Evolutionary conservation across 2,329 filamentous ascomycete species (phyloP), one percentile per base, ranked within the genome.

Genomic region (Rhexocercosporidium sp.): DNA sequence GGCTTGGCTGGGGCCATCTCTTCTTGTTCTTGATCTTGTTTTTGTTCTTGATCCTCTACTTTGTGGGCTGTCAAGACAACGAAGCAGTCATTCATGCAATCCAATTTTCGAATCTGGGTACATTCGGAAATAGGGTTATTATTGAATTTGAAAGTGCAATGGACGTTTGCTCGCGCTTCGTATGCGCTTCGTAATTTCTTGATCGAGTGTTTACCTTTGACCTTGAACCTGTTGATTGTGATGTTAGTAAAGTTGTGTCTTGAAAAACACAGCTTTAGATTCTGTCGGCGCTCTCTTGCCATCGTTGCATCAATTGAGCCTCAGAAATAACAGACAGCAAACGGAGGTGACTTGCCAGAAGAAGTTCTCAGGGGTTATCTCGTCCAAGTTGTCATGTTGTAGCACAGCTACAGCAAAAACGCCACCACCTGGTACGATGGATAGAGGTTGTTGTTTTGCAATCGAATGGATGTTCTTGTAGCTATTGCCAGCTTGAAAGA

Each of bases 31-130:
- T 11, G 8, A 11, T 37, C 34, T 37, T 37, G 34, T 37, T 37
- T 37, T 11, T 60, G 51, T 16, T n/a, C n/a, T n/a, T n/a, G n/a
- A n/a, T n/a, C n/a, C n/a, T n/a, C n/a, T n/a, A n/a, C n/a, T n/a
- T n/a, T n/a, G n/a, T n/a, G n/a, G n/a, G 70, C 64, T 18, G 64
- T 68, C 12, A 69, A 64, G 12, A 69, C 60, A 20, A 73, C 49
- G 25, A 71, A 57, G 29, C 62, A 67, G 27, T 73, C 64, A 5
- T 53, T 61, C 20, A 69, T 65, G 18, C 34, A 25, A 51, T 66
- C 51, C 1, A 73, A 29, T 1, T 64, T 18, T 12, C 59, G 34
- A 56, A 72, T 69, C 44, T 70, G 62, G 1, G 53, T 57, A 18
- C 31, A 46, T 27, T 71, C 69, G 12, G 27, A 37, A 12, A 66